Evolutionary conservation across 805 yeast genomes (phyloP).

Genomic region (Candida insectorum): DNA sequence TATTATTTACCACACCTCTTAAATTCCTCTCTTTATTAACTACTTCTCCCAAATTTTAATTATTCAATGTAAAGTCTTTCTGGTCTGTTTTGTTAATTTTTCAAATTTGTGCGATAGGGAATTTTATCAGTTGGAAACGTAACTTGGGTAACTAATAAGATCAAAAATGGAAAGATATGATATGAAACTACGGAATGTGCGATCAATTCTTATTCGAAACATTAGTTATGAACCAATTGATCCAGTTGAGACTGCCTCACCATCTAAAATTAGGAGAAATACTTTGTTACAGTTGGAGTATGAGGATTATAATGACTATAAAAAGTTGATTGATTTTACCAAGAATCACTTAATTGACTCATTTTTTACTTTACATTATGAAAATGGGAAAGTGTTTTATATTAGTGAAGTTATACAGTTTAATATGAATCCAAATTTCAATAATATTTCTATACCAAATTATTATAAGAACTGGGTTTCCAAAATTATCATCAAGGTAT

Average conservation of each 20-base stretch:
- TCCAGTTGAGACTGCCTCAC: neutral
- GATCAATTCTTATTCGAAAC: too few species aligned
- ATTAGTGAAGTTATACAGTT: slow-evolving; percentile 27
- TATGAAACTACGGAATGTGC: too few species aligned
- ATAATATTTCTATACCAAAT: slow-evolving; percentile 23
- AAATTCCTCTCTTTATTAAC: too few species aligned
- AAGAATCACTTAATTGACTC: slow-evolving; percentile 17
- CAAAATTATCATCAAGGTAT: slow-evolving; percentile 17
- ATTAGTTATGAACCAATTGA: too few species aligned
- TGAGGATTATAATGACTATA: slow-evolving; percentile 2
- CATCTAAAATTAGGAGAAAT: slow-evolving; percentile 1
- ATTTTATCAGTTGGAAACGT: too few species aligned
- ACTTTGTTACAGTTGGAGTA: slow-evolving; percentile 3
- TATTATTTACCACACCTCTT: too few species aligned
- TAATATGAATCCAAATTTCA: slow-evolving; percentile 24
- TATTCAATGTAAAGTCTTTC: too few species aligned
- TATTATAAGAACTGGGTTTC: slow-evolving; percentile 2
- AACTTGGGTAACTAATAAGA: too few species aligned
- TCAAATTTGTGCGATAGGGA: too few species aligned
- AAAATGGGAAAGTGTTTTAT: slow-evolving; percentile 18
- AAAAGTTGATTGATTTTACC: slow-evolving; percentile 12
- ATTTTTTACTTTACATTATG: slow-evolving; percentile 24
- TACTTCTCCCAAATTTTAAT: too few species aligned
- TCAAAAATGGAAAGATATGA: too few species aligned
- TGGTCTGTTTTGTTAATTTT: too few species aligned